Conservation (phyloP, 768 basidiomycete genomes). For the Lactarius tabidus region DNA sequence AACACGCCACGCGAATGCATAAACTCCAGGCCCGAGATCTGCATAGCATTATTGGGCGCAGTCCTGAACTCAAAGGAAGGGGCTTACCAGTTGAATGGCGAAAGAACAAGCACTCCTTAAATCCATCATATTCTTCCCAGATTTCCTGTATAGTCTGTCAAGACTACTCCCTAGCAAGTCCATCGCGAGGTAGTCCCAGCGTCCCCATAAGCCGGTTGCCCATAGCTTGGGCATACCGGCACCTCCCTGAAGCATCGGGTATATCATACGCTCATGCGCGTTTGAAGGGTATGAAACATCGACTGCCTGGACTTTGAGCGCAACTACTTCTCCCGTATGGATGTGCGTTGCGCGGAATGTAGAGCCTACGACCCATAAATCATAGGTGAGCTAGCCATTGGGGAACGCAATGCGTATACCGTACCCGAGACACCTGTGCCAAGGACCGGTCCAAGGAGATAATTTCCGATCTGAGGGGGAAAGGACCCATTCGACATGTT, state of each 20-base stretch:
- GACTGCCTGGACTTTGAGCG: slow-evolving; percentile 67
- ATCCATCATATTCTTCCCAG: slow-evolving; percentile 58
- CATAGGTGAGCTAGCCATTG: not conserved
- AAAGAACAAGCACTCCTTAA: slow-evolving; percentile 68
- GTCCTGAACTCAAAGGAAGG: not conserved
- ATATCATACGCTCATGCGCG: slow-evolving; percentile 62
- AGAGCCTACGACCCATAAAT: slow-evolving; percentile 45
- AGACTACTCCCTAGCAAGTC: slow-evolving; percentile 69
- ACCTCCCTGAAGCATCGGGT: slow-evolving; percentile 67
- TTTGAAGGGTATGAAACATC: slow-evolving; percentile 77
- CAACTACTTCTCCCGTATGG: slow-evolving; percentile 55
- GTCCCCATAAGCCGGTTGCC: slow-evolving; percentile 39
- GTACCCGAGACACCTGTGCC: slow-evolving; percentile 74
- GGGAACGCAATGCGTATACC: slow-evolving; percentile 16
- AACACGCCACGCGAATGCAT: slow-evolving; percentile 74
- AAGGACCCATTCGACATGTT: slow-evolving; percentile 19
- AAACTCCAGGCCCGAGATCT: slow-evolving; percentile 69
- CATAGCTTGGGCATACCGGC: slow-evolving; percentile 72
- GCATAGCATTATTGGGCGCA: not conserved
- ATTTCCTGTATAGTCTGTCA: slow-evolving; percentile 55
- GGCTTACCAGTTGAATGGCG: slow-evolving; percentile 70
- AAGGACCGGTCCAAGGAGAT: slow-evolving; percentile 51
- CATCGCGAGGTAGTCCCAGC: slow-evolving; percentile 55
- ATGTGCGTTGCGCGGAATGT: slow-evolving; percentile 63
- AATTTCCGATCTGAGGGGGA: slow-evolving; percentile 52